These are phyloP conservation scores for Plasmodium fragile DNA, from an alignment of 169 alveolate genomes.

Conservation along the genomic window DNA sequence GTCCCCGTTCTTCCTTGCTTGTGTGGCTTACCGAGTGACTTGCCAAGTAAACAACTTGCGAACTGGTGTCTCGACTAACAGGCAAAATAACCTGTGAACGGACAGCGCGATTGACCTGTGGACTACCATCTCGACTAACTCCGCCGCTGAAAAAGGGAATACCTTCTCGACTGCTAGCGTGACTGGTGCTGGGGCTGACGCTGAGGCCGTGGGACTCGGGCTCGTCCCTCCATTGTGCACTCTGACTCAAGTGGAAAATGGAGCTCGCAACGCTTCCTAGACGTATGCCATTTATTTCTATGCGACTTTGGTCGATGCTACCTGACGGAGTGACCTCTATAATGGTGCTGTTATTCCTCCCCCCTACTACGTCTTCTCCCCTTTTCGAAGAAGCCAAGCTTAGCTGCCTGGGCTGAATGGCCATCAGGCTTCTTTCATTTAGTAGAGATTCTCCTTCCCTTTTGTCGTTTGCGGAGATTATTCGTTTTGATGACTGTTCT, in stretches of 20 bases:
- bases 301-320: not conserved
- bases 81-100: not conserved
- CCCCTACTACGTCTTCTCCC: not conserved
- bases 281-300: constrained; percentile 10
- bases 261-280: not conserved
- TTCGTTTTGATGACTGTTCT: not conserved
- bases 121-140: not conserved
- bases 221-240: not conserved
- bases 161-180: not conserved
- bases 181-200: not conserved
- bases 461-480: not conserved
- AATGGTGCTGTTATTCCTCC: not conserved
- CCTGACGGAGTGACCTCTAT: constrained; percentile 4
- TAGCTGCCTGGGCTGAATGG: not conserved
- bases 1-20: not conserved
- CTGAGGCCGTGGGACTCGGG: not conserved
- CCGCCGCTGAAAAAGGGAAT: not conserved
- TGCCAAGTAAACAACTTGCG: not conserved
- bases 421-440: not conserved
- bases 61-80: not conserved
- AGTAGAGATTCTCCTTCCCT: not conserved
- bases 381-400: constrained; percentile 6
- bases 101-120: not conserved
- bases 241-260: not conserved
- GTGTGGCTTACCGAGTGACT: not conserved